phyloP scores from a whole-genome alignment of 2,329 filamentous ascomycete species.

The Neofusicoccum ribis region DNA sequence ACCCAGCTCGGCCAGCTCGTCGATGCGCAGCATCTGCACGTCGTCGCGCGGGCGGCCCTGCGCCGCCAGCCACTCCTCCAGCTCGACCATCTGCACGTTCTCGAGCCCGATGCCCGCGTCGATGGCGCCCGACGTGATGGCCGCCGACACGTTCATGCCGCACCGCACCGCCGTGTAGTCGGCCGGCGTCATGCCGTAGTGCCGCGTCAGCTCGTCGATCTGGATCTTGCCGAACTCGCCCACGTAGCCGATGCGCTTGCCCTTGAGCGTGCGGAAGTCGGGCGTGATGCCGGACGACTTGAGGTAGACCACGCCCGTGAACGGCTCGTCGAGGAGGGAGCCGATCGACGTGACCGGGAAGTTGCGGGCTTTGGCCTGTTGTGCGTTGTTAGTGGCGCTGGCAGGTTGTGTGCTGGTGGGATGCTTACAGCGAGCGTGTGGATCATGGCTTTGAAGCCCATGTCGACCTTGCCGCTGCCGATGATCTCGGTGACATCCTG shows the following conservation, averaged over 20 bases:
- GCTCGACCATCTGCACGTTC: slow-evolving; percentile 81
- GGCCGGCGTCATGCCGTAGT: slow-evolving; percentile 71
- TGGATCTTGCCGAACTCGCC: slow-evolving; percentile 82
- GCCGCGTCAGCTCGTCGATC: slow-evolving; percentile 76
- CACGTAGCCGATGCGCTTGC: slow-evolving; percentile 76
- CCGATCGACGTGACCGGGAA: slow-evolving; percentile 74
- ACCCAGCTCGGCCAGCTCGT: slow-evolving; percentile 74
- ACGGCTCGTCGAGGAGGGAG: slow-evolving; percentile 75
- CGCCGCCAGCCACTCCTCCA: slow-evolving; percentile 70
- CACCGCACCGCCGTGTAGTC: slow-evolving; percentile 78
- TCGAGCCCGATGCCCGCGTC: slow-evolving; percentile 76
- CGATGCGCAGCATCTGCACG: slow-evolving; percentile 79
- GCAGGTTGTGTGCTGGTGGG: no score
- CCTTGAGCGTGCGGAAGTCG: slow-evolving; percentile 73
- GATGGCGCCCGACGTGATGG: slow-evolving; percentile 71
- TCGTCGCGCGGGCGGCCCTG: slow-evolving; percentile 65
- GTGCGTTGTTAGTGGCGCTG: not conserved
- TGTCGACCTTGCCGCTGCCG: slow-evolving; percentile 71
- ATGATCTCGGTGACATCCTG: slow-evolving; percentile 80
- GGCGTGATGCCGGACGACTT: slow-evolving; percentile 72
- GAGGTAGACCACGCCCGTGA: slow-evolving; percentile 76
- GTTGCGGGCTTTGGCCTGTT: slow-evolving; percentile 70
- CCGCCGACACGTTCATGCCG: slow-evolving; percentile 79
- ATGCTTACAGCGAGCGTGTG: slow-evolving; percentile 68
- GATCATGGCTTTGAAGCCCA: slow-evolving; percentile 84